Evolutionary conservation across 495 filamentous ascomycete species (phyloP), one percentile per base, ranked within the genome.

Genomic region (Lasiosphaeria miniovina): DNA sequence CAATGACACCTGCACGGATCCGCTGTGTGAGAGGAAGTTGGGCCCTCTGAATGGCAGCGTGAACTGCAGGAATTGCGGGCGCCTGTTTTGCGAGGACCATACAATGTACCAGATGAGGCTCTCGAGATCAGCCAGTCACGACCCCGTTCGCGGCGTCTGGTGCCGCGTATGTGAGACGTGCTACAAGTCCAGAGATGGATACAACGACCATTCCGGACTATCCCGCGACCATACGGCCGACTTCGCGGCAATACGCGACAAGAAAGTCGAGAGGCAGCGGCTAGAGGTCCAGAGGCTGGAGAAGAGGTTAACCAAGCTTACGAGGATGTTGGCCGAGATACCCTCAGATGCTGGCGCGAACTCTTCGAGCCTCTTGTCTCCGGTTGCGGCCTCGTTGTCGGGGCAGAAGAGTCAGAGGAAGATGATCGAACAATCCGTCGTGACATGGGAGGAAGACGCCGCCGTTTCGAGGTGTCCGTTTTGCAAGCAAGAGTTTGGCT

Each of bases 71-170:
- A 89, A 90, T 54, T 98, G 94, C 62, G 94, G 94, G 0, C 88
- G 86, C 62, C 77, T 98, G 38, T 98, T 97, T 69, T 98, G 94
- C 74, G 93, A 98, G 69, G 90, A 95, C 63, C 95, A 98, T 76
- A 97, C 93, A 36, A 96, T 97, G 94, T 98, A 98, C 66, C 93
- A 98, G 76, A 98, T 98, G 90, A 97, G 94, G 80, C 83, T 98
- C 17, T 96, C 91, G 9, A 81, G 93, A 50, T 87, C 91, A 5
- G 94, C 95, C 4, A 83, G 87, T 61, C 91, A 96, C 77, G 95
- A 98, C 63, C 95, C 95, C 0, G 88, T 96, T 0, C 76, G 95
- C 61, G 94, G 94, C 2, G 81, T 93, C 57, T 98, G 94, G 94
- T 95, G 90, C 67, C 75, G 94, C 36, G 93, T 96, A 4, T 98